Evolutionary conservation across 805 yeast species (phyloP).

Genomic region (Teunomyces pallodes): DNA sequence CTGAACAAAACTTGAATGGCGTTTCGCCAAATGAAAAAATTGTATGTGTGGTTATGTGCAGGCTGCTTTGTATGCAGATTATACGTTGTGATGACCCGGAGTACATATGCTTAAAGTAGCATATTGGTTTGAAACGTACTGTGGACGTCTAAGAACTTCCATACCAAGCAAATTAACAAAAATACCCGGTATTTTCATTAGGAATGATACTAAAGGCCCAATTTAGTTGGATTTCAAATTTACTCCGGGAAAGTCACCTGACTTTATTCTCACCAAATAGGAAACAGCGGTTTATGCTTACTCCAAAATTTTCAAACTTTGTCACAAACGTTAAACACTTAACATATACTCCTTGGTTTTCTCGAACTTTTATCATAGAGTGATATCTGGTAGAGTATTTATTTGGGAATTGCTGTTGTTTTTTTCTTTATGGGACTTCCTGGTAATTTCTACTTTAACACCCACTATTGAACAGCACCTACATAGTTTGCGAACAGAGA

Average conservation of each 20-base stretch:
- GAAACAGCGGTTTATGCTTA: constrained; percentile 2
- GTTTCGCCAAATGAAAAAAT: constrained; percentile 3
- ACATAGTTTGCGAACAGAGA: background rate
- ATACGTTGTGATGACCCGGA: background rate
- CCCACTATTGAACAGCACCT: background rate
- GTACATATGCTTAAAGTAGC: background rate
- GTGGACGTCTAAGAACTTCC: too few relatives aligned
- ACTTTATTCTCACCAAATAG: background rate
- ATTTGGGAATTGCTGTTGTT: background rate
- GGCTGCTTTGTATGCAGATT: background rate
- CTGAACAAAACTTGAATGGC: background rate
- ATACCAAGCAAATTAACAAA: too few relatives aligned
- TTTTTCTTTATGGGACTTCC: background rate
- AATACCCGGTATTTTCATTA: too few relatives aligned
- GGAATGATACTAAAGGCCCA: background rate
- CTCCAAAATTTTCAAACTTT: constrained; percentile 1
- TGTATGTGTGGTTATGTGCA: background rate
- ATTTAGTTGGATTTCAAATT: background rate
- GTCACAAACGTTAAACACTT: background rate
- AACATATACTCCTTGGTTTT: background rate
- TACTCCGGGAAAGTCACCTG: constrained; percentile 1
- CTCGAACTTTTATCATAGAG: background rate
- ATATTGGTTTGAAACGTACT: background rate
- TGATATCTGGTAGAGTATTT: background rate
- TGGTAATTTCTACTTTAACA: background rate